These are phyloP conservation scores for Hyphodiscus sp. DNA, from an alignment of 2,329 filamentous ascomycete species.

Conservation along the genomic window DNA sequence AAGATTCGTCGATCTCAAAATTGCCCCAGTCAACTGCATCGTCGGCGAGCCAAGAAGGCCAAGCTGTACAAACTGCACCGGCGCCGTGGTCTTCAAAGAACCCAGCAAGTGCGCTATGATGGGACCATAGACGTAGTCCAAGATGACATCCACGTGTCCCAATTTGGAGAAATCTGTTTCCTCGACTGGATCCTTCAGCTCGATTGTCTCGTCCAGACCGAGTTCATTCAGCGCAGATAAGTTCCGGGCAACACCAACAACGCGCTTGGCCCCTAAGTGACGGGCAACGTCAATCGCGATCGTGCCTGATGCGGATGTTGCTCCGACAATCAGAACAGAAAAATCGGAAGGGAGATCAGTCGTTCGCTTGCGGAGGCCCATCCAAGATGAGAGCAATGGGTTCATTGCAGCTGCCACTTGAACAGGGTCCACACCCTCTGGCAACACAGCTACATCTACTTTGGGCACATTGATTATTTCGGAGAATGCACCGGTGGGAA, in stretches of 20 bases:
- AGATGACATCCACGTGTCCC: slow-evolving; percentile 44
- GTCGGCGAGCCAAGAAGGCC: slow-evolving; percentile 29
- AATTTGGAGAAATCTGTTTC: slow-evolving; percentile 42
- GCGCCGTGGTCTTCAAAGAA: slow-evolving; percentile 34
- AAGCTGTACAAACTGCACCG: slow-evolving; percentile 48
- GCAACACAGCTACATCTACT: slow-evolving; percentile 35
- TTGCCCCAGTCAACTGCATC: background rate
- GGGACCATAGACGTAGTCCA: slow-evolving; percentile 52
- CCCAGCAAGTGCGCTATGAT: slow-evolving; percentile 36
- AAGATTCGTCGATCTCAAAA: background rate
- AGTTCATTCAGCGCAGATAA: slow-evolving; percentile 36
- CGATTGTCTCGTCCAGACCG: slow-evolving; percentile 40
- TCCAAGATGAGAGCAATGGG: slow-evolving; percentile 50
- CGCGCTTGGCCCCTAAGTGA: slow-evolving; percentile 40
- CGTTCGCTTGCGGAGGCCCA: slow-evolving; percentile 45
- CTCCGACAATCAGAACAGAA: slow-evolving; percentile 46
- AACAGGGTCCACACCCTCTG: slow-evolving; percentile 39
- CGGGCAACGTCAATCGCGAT: slow-evolving; percentile 43
- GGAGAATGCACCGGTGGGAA: slow-evolving; percentile 36
- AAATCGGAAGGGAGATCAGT: slow-evolving; percentile 35
- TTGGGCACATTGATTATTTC: slow-evolving; percentile 43
- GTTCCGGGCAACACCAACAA: slow-evolving; percentile 47
- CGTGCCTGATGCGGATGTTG: slow-evolving; percentile 45
- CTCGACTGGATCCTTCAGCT: slow-evolving; percentile 34
- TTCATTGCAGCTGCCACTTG: slow-evolving; percentile 48